Evolutionary conservation across 202 grass and related monocot species (phyloP), one percentile per base, ranked within the genome.

Genomic region (Panicum hallii): DNA sequence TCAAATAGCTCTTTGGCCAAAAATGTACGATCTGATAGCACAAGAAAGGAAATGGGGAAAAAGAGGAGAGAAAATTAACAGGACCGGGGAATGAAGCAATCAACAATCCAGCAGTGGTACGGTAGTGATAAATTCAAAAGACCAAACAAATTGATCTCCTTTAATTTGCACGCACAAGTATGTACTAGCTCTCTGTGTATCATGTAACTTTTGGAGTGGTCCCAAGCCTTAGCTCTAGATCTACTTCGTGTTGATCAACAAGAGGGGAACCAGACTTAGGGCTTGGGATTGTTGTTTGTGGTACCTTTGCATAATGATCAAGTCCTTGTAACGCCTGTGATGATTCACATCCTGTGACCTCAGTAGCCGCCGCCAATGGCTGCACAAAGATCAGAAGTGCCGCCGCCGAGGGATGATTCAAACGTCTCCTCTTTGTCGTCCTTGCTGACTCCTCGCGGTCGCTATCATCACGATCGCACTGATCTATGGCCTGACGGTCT

Each of bases 211-310:
- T 83, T 66, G 83, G 90, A 63, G 72, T 85, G 72, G 67, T 78
- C 34, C 90, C 90, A 66, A 94, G 92, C 85, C 92, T 92, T 63
- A 94, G 87, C 78, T 94, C 92, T 36, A 94, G 90, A 94, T 94
- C 92, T 84, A 94, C 58, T 61, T 86, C 82, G 38, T 88, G 82
- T 70, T 76, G 84, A 70, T 63, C 75, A 53, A 65, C 54, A 43
- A 76, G 70, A 28, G 17, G 78, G 13, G 72, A 63, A 78, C 14
- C 42, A 67, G 52, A 87, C 57, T 40, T 79, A 85, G 90, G 77
- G 84, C 63, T 88, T 86, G 64, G 26, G 46, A 52, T 60, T 65
- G 53, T 82, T 87, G 58, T 71, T 78, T 85, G 69, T 9, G 42
- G 48, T 93, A 70, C 87, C 81, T 87, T 67, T 87, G 75, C 32